Evolutionary conservation across 805 yeast species (phyloP).

Genomic region (Phaffomyces antillensis): DNA sequence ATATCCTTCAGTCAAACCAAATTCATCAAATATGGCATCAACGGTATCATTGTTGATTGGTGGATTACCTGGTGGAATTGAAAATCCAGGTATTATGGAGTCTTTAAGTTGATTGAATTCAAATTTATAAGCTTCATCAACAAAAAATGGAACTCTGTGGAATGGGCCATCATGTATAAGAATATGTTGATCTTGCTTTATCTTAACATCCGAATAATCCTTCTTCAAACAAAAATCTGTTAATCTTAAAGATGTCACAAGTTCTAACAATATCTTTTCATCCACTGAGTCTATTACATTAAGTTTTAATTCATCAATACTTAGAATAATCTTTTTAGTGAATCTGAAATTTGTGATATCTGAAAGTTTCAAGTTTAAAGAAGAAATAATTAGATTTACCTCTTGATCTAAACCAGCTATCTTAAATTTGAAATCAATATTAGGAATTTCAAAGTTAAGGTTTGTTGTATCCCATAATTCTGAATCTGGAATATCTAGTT

Average conservation of each 20-base stretch:
- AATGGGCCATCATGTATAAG: conserved; percentile 73
- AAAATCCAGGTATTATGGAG: conserved; percentile 49
- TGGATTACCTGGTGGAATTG: conserved; percentile 55
- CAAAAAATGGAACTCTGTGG: conserved; percentile 68
- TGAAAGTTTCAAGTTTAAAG: conserved; percentile 38
- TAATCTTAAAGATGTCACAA: conserved; percentile 51
- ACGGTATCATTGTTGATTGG: conserved; percentile 50
- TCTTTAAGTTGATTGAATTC: conserved; percentile 44
- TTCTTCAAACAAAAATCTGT: conserved; percentile 54
- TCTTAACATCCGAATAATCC: conserved; percentile 38
- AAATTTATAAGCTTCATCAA: conserved; percentile 44
- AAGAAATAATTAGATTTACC: conserved; percentile 19
- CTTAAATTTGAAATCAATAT: conserved; percentile 34
- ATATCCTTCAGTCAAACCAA: conserved; percentile 7
- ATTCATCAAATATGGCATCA: conserved; percentile 24
- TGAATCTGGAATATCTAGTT: conserved; percentile 50
- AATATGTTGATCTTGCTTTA: conserved; percentile 58
- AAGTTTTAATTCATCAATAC: conserved; percentile 32
- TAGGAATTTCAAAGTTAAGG: conserved; percentile 48
- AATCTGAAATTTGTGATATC: conserved; percentile 69
- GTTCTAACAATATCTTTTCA: conserved; percentile 27
- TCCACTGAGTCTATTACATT: neutral
- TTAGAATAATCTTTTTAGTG: conserved; percentile 44
- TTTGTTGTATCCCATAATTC: conserved; percentile 63
- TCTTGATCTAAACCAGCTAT: conserved; percentile 25